phyloP scores from a whole-genome alignment of 2,329 filamentous ascomycete species.

The Colletotrichum sp. region DNA sequence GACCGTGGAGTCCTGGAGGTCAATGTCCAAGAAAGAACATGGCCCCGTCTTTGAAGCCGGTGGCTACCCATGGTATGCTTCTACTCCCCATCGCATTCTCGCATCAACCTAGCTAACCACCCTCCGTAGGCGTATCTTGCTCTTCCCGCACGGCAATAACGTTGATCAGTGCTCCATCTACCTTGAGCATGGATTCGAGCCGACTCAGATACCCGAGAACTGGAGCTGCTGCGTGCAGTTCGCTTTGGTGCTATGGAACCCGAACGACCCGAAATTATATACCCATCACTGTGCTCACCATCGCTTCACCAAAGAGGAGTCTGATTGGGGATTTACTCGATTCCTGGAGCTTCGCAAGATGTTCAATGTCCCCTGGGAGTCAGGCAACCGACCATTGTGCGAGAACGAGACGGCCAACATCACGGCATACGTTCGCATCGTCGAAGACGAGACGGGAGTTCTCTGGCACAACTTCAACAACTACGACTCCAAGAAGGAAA shows the following conservation, averaged over 20 bases:
- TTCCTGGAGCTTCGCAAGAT: conserved; percentile 89
- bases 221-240: conserved; percentile 99
- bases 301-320: conserved; percentile 94
- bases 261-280: conserved; percentile 86
- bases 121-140: conserved; percentile 77
- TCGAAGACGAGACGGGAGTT: conserved; percentile 87
- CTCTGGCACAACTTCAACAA: conserved; percentile 91
- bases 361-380: conserved; percentile 80
- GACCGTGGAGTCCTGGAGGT: conserved; percentile 85
- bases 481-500: conserved; percentile 99
- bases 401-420: conserved; percentile 81
- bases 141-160: conserved; percentile 95
- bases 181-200: conserved; percentile 89
- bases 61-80: conserved; percentile 79
- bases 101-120: conserved; percentile 21
- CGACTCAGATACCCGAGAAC: conserved; percentile 75
- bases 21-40: conserved; percentile 79
- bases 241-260: conserved; percentile 91
- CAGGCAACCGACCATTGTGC: conserved; percentile 70
- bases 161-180: conserved; percentile 95
- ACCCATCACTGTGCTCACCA: conserved; percentile 87
- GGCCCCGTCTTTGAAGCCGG: conserved; percentile 87
- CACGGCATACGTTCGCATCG: conserved; percentile 80
- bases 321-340: conserved; percentile 98
- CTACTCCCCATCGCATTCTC: not conserved